phyloP scores from a whole-genome alignment of 345 rosid genomes.

The Leavenworthia alabamica region DNA sequence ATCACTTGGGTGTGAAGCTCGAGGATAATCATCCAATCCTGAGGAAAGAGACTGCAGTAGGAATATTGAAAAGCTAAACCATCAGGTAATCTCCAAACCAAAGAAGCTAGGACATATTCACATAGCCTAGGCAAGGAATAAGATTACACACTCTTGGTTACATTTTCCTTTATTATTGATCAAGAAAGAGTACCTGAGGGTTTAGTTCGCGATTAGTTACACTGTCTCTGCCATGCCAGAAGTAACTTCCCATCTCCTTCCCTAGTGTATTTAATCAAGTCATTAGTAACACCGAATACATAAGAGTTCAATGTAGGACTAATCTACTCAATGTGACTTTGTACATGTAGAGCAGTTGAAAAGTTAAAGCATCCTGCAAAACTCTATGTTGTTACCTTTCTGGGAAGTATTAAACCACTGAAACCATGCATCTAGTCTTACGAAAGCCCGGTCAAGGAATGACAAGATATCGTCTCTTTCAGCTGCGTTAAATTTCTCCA shows the following conservation, averaged over 20 bases:
- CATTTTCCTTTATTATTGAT: neutral
- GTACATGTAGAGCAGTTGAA: neutral
- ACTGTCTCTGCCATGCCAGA: conserved; percentile 89
- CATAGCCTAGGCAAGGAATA: neutral
- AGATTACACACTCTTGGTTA: neutral
- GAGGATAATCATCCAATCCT: conserved; percentile 91
- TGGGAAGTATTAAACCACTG: conserved; percentile 86
- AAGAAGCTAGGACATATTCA: neutral
- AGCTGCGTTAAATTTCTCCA: conserved; percentile 43
- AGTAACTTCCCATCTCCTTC: conserved; percentile 62
- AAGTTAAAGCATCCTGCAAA: neutral
- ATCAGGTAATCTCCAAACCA: neutral
- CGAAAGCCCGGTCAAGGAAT: conserved; percentile 62
- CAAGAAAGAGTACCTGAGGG: conserved; percentile 53
- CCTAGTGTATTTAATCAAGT: conserved; percentile 40
- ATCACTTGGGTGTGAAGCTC: conserved; percentile 86
- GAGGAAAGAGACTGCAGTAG: conserved; percentile 36
- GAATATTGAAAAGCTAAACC: neutral
- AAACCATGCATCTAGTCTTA: conserved; percentile 84
- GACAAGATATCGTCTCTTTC: conserved; percentile 57
- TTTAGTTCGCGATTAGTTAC: conserved; percentile 55
- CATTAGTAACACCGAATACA: neutral
- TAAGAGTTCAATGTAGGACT: neutral
- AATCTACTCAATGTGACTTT: neutral
- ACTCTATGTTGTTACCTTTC: conserved; percentile 44